Conservation (phyloP, 2,329 filamentous ascomycete genomes). For the Sclerotinia spermophila region DNA sequence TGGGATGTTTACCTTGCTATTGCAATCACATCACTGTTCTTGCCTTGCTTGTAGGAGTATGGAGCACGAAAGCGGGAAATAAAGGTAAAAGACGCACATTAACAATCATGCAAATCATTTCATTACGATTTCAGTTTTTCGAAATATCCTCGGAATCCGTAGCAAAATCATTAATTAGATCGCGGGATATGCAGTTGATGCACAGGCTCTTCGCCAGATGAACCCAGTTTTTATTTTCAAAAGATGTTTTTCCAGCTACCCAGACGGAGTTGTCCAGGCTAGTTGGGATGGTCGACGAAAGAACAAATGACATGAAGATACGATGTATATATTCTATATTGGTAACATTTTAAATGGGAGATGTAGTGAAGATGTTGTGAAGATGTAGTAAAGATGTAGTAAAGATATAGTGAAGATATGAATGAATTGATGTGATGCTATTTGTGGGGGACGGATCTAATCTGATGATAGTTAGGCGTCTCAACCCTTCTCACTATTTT, state of each 20-base stretch:
- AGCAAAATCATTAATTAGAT: slow-evolving; percentile 1
- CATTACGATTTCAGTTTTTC: neutral
- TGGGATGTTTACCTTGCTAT: neutral
- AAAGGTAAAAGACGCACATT: slow-evolving; percentile 8
- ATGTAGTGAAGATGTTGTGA: neutral
- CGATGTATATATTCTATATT: neutral
- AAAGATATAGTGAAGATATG: too few species aligned
- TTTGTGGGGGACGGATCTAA: slow-evolving; percentile 4
- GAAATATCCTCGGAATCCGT: slow-evolving; percentile 15
- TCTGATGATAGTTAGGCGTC: slow-evolving; percentile 9
- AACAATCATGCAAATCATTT: neutral
- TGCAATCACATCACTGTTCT: neutral
- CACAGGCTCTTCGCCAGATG: slow-evolving; percentile 10
- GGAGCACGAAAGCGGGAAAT: neutral
- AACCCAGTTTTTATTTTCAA: slow-evolving; percentile 4
- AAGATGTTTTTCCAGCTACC: neutral
- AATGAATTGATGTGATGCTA: neutral
- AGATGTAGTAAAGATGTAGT: neutral
- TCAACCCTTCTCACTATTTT: neutral
- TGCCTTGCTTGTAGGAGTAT: too few species aligned
- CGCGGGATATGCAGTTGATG: slow-evolving; percentile 12
- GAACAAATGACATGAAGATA: neutral
- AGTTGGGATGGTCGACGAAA: neutral
- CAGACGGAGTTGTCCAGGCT: neutral
- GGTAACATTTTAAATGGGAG: neutral